These are phyloP conservation scores for Alternaria angustiovoidea DNA, from an alignment of 2,329 filamentous ascomycete genomes.

Conservation along the genomic window DNA sequence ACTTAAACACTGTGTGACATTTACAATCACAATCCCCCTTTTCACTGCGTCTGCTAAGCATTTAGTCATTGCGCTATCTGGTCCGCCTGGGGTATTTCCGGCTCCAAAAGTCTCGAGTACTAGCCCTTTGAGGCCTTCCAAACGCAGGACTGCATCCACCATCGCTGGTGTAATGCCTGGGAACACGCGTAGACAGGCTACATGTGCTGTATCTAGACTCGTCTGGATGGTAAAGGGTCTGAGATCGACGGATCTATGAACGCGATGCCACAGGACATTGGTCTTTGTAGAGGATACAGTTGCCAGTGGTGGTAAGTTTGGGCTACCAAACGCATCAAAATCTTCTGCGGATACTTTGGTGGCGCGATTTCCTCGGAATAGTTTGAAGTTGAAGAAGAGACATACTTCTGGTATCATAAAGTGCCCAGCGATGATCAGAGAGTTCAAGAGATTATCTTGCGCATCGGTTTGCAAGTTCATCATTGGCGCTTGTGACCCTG, in stretches of 20 bases:
- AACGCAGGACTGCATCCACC: slow-evolving; percentile 81
- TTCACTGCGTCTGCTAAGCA: slow-evolving; percentile 80
- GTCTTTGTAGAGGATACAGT: slow-evolving; percentile 82
- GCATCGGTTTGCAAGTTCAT: slow-evolving; percentile 90
- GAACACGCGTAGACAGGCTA: slow-evolving; percentile 88
- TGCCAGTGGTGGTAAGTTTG: slow-evolving; percentile 84
- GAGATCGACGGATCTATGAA: slow-evolving; percentile 76
- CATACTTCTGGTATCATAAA: slow-evolving; percentile 94
- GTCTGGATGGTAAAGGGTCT: slow-evolving; percentile 77
- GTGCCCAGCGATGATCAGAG: slow-evolving; percentile 87
- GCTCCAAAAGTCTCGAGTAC: slow-evolving; percentile 93
- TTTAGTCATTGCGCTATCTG: slow-evolving; percentile 79
- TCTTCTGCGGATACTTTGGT: slow-evolving; percentile 88
- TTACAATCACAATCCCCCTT: slow-evolving; percentile 85
- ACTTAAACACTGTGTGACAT: slow-evolving; percentile 84
- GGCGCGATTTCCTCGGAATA: slow-evolving; percentile 87
- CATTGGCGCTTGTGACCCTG: slow-evolving; percentile 76
- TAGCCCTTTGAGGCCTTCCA: slow-evolving; percentile 80
- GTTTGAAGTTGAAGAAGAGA: slow-evolving; percentile 90
- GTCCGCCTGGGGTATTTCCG: slow-evolving; percentile 85
- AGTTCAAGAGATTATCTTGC: slow-evolving; percentile 87
- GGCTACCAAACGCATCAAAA: slow-evolving; percentile 86
- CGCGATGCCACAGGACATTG: slow-evolving; percentile 80
- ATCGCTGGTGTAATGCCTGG: slow-evolving; percentile 94
- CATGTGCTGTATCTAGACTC: slow-evolving; percentile 83